Percentiles rank a stretch among this genome's conserved stretches.
Evolutionary conservation across 2,329 filamentous ascomycete genomes (phyloP).

Genomic region (Pseudogymnoascus sp.): DNA sequence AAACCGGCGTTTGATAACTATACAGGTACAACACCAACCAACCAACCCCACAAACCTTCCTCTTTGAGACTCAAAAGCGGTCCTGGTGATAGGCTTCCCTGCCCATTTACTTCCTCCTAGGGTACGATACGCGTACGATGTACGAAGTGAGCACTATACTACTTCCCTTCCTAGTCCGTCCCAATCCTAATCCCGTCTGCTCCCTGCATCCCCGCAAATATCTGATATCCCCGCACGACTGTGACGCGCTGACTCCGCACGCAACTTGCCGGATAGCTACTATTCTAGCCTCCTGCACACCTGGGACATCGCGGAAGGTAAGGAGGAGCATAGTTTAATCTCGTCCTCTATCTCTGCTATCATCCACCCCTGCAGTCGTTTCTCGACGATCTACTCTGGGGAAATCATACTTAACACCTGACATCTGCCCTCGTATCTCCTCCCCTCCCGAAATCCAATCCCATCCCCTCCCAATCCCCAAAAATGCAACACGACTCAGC

Average conservation of each 20-base stretch:
- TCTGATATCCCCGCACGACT: not conserved
- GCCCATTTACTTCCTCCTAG: not conserved
- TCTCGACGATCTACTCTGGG: not conserved
- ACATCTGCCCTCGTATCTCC: not conserved
- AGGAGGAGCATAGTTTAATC: not conserved
- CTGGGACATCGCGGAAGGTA: not conserved
- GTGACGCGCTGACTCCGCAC: not conserved
- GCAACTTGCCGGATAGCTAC: not conserved
- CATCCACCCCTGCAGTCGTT: not conserved
- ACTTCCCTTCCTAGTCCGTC: not conserved
- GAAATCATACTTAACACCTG: not conserved
- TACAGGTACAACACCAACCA: not conserved
- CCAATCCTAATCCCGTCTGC: not conserved
- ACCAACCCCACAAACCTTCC: not conserved
- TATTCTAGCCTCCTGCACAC: not conserved
- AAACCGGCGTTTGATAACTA: not conserved
- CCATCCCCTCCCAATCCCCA: not conserved
- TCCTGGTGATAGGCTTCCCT: not conserved
- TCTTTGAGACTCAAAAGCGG: not conserved
- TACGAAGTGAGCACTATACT: not conserved
- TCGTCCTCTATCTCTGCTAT: not conserved
- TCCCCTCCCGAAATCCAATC: not conserved
- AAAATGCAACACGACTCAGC: not conserved
- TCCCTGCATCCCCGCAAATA: not conserved
- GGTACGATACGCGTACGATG: not conserved